Evolutionary conservation across 352 stramenopile species (phyloP), one percentile per base, ranked within the genome.

Genomic region (Peronosclerospora sorghi): DNA sequence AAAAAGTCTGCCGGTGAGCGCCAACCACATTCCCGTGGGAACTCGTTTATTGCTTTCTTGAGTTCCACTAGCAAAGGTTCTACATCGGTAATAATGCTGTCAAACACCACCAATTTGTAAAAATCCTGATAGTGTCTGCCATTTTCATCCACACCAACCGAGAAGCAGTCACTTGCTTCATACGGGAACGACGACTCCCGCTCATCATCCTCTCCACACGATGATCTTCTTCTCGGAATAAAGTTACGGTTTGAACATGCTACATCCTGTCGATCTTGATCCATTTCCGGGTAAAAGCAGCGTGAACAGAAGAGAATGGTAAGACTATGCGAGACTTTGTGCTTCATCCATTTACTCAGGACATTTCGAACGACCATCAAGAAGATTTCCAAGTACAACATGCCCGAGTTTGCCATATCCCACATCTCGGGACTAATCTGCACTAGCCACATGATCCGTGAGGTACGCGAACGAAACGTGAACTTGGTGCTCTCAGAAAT

Each of bases 391-490:
- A 94, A 62, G 52, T 97, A 97, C 26, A 96, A 50, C 42, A 83
- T 67, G 18, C 79, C 82, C 29, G 81, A 86, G 59, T 94, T 86
- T 47, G 81, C 78, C 55, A 94, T 90, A 39, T 96, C 88, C 81
- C 86, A 97, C 82, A 97, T 95, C 60, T 97, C 90, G 1, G 83
- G 76, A 21, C 76, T 93, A 51, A 99, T 83, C 62, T 99, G 94
- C 28, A 98, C 89, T 20, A 98, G 73, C 95, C 95, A 98, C 65
- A 98, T 95, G 41, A 99, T 90, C 8, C 96, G 74, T 34, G 95
- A 95, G 19, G 89, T 97, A 17, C 92, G 85, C 52, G 91, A 91
- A 13, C 74, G 83, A 42, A 94, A 98, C 1, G 94, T 97, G 46
- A 99, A 96, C 55, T 97, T 98, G 20, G 96, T 99, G 9, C 83